A percentile compares a stretch with the other conserved stretches of the same genome.
Conservation (phyloP, 1,139 yeast species). For the Blastobotrys apis region DNA sequence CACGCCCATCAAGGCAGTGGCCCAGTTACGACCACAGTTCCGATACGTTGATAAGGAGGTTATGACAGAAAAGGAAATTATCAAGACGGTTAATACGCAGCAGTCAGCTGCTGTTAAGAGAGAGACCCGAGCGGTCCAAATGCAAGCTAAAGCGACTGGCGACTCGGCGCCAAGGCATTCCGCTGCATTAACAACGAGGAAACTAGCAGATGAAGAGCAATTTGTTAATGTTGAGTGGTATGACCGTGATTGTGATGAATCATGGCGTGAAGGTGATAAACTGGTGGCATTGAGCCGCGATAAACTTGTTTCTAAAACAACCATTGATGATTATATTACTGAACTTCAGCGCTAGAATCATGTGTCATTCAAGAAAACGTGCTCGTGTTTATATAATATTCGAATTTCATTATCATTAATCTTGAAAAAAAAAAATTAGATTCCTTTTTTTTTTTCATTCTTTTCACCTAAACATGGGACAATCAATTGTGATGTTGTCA, state of each 20-base stretch:
- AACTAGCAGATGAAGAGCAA: conserved; percentile 70
- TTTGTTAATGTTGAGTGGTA: conserved; percentile 50
- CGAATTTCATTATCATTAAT: not conserved
- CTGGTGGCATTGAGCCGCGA: conserved; percentile 27
- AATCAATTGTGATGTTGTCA: not conserved
- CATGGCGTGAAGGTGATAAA: conserved; percentile 35
- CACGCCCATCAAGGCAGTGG: conserved; percentile 60
- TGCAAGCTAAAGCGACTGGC: conserved; percentile 68
- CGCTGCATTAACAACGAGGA: conserved; percentile 72
- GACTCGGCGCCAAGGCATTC: conserved; percentile 63
- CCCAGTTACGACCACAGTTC: conserved; percentile 80
- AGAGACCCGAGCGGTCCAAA: conserved; percentile 61
- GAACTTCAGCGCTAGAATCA: too few species aligned
- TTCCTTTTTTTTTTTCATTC: not conserved
- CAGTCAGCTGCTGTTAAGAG: conserved; percentile 45
- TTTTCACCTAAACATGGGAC: not conserved
- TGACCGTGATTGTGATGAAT: conserved; percentile 39
- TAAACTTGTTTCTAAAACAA: conserved; percentile 24
- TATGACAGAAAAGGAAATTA: conserved; percentile 33
- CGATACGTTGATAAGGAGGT: conserved; percentile 52
- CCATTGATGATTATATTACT: conserved; percentile 28
- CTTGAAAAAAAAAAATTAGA: not conserved
- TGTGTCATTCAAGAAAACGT: too few species aligned
- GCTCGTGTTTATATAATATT: too few species aligned
- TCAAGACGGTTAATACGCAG: conserved; percentile 37